These are phyloP conservation scores for Epichloe uncinata DNA, from an alignment of 2,329 filamentous ascomycete genomes.

Conservation along the genomic window DNA sequence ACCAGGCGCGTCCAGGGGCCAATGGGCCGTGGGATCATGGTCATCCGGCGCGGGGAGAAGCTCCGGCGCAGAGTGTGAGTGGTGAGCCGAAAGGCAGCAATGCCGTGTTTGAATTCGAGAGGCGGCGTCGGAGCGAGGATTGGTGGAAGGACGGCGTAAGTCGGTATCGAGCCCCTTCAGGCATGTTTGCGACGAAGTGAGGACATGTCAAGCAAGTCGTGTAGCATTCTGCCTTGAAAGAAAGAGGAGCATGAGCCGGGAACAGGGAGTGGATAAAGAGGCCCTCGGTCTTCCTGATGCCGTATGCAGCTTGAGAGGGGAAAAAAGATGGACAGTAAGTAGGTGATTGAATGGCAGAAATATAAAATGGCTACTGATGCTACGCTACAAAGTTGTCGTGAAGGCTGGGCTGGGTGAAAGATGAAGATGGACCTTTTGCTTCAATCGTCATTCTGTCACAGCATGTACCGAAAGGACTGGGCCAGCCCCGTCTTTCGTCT, in stretches of 20 bases:
- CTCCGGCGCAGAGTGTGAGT: constrained; percentile 9
- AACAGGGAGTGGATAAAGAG: not conserved
- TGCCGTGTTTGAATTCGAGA: constrained; percentile 14
- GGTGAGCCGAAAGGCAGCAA: constrained; percentile 14
- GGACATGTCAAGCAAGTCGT: not conserved
- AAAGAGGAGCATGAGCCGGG: not conserved
- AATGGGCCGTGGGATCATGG: not conserved
- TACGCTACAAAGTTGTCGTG: no score
- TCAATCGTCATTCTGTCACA: constrained; percentile 14
- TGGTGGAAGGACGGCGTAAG: constrained; percentile 25
- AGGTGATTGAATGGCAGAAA: no score
- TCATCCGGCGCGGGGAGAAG: not conserved
- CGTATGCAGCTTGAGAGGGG: no score
- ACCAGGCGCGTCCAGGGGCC: constrained; percentile 4
- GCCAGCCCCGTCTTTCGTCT: constrained; percentile 8
- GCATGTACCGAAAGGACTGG: constrained; percentile 32
- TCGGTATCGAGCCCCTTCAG: constrained; percentile 12
- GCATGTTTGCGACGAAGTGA: constrained; percentile 5
- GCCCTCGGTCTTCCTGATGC: no score
- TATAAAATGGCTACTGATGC: no score
- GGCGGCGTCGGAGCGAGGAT: constrained; percentile 12
- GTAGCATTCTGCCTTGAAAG: no score
- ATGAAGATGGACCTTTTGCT: accelerated
- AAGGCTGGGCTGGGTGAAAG: no score
- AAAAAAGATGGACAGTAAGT: no score